A percentile compares a stretch with the other conserved stretches of the same genome.
These are phyloP conservation scores for Botrytis hyacinthi DNA, from an alignment of 2,329 filamentous ascomycete species.

Conservation along the genomic window DNA sequence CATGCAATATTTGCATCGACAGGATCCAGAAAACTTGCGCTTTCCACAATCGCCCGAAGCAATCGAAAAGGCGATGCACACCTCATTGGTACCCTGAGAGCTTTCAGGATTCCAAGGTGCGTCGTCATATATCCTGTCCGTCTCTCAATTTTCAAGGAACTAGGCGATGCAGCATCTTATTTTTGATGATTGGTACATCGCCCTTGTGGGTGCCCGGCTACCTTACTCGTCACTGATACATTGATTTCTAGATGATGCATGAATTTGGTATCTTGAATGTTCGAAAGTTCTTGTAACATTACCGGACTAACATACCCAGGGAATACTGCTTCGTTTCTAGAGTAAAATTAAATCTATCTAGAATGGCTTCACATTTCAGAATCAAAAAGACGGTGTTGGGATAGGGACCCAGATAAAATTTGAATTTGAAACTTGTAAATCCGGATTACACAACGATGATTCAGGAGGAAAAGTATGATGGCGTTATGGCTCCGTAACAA, in stretches of 20 bases:
- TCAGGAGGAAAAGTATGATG: not conserved
- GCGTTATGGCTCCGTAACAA: not conserved
- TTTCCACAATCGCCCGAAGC: not conserved
- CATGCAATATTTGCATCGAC: not conserved
- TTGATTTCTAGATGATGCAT: not conserved
- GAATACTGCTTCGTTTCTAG: not conserved
- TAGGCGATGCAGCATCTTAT: not conserved
- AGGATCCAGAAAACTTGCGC: not conserved
- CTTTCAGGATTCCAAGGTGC: not conserved
- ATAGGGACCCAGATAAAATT: not conserved
- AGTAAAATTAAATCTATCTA: not conserved
- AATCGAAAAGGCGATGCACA: not conserved
- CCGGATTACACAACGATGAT: not conserved
- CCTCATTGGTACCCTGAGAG: not conserved
- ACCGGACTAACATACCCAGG: not conserved
- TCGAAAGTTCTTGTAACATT: not conserved
- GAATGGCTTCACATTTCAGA: not conserved
- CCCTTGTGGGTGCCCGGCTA: not conserved
- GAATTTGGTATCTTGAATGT: not conserved
- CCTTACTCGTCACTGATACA: not conserved
- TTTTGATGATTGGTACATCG: not conserved
- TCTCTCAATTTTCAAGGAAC: not conserved
- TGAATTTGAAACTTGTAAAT: not conserved
- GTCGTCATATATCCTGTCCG: not conserved
- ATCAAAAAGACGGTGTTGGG: not conserved